Percentiles rank a stretch among this genome's conserved stretches.
phyloP scores from a whole-genome alignment of 495 filamentous ascomycete species.

The Friedmanniomyces simplex region DNA sequence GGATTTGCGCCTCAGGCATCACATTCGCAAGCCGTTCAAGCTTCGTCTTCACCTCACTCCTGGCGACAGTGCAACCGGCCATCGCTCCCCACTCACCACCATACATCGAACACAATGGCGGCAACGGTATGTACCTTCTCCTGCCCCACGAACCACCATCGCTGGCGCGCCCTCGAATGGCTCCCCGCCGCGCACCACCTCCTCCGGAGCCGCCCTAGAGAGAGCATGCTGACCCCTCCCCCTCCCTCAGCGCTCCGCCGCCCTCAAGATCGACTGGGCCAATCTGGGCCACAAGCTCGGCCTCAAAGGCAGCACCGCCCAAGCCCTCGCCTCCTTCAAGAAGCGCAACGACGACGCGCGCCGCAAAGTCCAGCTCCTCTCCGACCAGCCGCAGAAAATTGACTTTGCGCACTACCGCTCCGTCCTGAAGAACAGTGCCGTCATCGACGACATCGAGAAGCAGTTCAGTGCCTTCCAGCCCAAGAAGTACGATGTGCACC shows the following conservation, averaged over 20 bases:
- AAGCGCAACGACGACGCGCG: slow-evolving; percentile 98
- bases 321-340: slow-evolving; percentile 90
- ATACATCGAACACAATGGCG: slow-evolving; percentile 54
- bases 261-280: slow-evolving; percentile 98
- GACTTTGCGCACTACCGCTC: slow-evolving; percentile 91
- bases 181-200: background rate
- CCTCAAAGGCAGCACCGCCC: slow-evolving; percentile 85
- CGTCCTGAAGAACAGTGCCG: slow-evolving; percentile 82
- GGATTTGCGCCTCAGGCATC: no score
- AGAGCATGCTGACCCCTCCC: slow-evolving; percentile 10
- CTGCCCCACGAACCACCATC: background rate
- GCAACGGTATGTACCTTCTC: slow-evolving; percentile 59
- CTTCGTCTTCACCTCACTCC: background rate
- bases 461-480: slow-evolving; percentile 85
- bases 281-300: slow-evolving; percentile 85
- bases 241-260: slow-evolving; percentile 76
- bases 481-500: slow-evolving; percentile 72
- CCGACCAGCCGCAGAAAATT: slow-evolving; percentile 67
- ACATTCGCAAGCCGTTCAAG: background rate
- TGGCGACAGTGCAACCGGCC: background rate
- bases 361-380: slow-evolving; percentile 73
- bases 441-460: slow-evolving; percentile 94
- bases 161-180: background rate
- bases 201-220: background rate
- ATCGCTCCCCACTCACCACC: background rate